Conservation (phyloP, 139 green algal genomes). For the Chlorella sp. region DNA sequence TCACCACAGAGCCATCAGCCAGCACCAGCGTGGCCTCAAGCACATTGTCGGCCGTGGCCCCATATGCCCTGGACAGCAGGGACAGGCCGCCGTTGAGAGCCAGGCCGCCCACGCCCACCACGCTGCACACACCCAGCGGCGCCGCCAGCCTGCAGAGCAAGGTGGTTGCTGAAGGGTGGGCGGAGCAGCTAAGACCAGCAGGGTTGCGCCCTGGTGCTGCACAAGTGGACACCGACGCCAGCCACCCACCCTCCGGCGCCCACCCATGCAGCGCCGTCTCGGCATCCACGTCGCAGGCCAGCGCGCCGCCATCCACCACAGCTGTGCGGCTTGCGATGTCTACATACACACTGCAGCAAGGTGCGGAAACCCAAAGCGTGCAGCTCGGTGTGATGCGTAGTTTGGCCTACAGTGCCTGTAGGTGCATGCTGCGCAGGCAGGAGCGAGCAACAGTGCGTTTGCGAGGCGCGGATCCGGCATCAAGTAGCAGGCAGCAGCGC, state of each 20-base stretch:
- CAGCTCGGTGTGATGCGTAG: too few relatives aligned
- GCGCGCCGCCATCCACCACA: slow-evolving; percentile 10
- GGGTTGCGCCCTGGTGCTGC: background rate
- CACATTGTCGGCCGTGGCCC: slow-evolving; percentile 10
- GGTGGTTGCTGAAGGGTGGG: background rate
- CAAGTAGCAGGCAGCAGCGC: background rate
- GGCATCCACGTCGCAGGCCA: background rate
- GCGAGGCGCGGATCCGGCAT: too few relatives aligned
- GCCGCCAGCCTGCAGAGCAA: slow-evolving; percentile 4
- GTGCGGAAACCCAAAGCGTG: background rate
- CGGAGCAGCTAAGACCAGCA: background rate
- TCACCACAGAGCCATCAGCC: slow-evolving; percentile 22
- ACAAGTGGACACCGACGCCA: background rate
- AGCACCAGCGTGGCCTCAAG: slow-evolving; percentile 14
- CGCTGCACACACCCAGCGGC: slow-evolving; percentile 6
- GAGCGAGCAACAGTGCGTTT: too few relatives aligned
- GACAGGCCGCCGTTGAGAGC: slow-evolving; percentile 20
- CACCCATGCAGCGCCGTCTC: slow-evolving; percentile 17
- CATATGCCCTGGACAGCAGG: slow-evolving; percentile 13
- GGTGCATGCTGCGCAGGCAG: too few relatives aligned
- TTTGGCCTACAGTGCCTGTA: too few relatives aligned
- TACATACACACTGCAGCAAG: slow-evolving; percentile 22
- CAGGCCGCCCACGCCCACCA: slow-evolving; percentile 20
- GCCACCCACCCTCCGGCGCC: background rate
- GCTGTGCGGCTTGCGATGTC: background rate